Base-by-base conservation (phyloP, 305 asterid genomes). In the Withania somnifera region DNA sequence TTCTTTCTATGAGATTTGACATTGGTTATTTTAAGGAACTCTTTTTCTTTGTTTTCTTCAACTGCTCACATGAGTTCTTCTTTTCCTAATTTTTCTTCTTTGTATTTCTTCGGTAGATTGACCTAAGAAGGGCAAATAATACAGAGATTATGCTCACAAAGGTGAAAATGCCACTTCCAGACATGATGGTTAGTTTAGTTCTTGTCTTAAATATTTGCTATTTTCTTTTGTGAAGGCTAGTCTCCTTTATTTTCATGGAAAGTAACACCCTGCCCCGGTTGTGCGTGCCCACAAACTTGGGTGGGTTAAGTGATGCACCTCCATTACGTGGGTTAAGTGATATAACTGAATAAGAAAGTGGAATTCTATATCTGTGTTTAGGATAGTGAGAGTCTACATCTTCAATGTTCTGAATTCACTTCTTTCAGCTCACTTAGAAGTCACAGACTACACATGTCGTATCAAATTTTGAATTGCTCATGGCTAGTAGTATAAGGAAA, bases 111-210 rank as follows among this genome's bases (percentile, higher is more conserved):
- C 57, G 86, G 85, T 87, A 95, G 99, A 22, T 95, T 90, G 97
- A 95, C 87, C 91, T 95, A 82, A 88, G 98, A 89, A 93, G 98
- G 90, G 98, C 98, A 78, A 93, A 95, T 83, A 95, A 95, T 86
- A 93, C 98, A 51, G 98, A 95, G 84, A 95, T 95, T 85, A 95
- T 95, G 98, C 98, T 95, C 80, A 93, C 98, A 51, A 95, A 95
- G 86, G 98, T 95, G 87, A 95, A 95, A 86, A 95, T 95, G 98
- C 98, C 98, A 75, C 98, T 95, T 90, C 97, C 98, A 80, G 98
- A 95, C 85, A 92, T 95, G 97, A 88, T 95, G 98, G 99, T 95
- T 89, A 91, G 95, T 83, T 57, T 47, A 15, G 26, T 73, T 15
- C 60, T 73, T 73, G 38, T 47, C 17, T 26, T 73, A 28, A 47